These are phyloP conservation scores for Fusarium incarnatum DNA, from an alignment of 2,329 filamentous ascomycete genomes.

Conservation along the genomic window DNA sequence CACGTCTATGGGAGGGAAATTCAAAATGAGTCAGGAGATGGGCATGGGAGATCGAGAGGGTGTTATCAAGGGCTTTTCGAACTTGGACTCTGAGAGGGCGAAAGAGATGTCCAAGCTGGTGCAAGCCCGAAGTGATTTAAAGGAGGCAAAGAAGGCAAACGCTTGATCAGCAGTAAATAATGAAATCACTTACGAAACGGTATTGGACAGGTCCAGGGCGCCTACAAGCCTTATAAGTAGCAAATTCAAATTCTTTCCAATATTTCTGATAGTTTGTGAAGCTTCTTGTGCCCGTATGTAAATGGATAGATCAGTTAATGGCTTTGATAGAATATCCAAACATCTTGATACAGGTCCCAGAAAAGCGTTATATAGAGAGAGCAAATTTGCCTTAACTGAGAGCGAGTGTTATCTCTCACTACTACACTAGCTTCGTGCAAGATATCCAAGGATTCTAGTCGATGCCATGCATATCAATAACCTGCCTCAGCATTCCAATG, in stretches of 20 bases:
- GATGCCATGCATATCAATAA: neutral
- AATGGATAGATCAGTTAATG: neutral
- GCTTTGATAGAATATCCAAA: neutral
- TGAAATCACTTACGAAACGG: neutral
- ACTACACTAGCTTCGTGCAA: neutral
- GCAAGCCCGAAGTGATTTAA: slow-evolving; percentile 46
- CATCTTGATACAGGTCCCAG: neutral
- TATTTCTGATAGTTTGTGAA: neutral
- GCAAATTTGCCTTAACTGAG: neutral
- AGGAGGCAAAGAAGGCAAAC: slow-evolving; percentile 34
- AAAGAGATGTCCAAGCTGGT: slow-evolving; percentile 51
- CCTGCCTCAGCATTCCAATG: neutral
- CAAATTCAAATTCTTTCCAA: neutral
- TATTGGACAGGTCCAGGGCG: neutral
- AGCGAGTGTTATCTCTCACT: neutral
- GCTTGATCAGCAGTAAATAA: neutral
- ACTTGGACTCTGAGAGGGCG: slow-evolving; percentile 48
- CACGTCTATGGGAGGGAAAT: slow-evolving; percentile 68
- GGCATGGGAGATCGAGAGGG: slow-evolving; percentile 64
- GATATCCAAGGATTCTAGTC: neutral
- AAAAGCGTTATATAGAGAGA: neutral
- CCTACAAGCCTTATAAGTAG: neutral
- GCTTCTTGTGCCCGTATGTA: neutral
- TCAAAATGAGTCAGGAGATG: slow-evolving; percentile 75
- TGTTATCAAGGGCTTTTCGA: slow-evolving; percentile 66